These are phyloP conservation scores for Neurospora sp. DNA, from an alignment of 495 filamentous ascomycete species.

Conservation along the genomic window DNA sequence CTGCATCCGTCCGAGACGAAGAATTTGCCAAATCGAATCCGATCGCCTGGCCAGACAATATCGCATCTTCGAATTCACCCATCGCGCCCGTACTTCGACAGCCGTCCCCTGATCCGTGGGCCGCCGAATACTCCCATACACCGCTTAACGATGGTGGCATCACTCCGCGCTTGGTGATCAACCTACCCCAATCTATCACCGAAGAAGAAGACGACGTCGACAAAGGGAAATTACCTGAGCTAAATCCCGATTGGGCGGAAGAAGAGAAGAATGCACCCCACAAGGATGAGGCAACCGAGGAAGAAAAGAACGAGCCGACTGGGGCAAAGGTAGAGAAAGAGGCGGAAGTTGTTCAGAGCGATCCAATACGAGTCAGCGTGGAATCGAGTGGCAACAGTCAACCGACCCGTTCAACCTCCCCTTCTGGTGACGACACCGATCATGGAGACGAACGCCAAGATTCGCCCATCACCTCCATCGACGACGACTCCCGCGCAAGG, in stretches of 20 bases:
- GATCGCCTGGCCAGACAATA: constrained; percentile 30
- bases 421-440: constrained; percentile 30
- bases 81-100: constrained; percentile 27
- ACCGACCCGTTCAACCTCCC: constrained; percentile 27
- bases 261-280: background rate
- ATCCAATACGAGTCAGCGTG: constrained; percentile 3
- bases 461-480: constrained; percentile 44
- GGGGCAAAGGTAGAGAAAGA: background rate
- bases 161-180: constrained; percentile 14
- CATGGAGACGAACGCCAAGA: constrained; percentile 29
- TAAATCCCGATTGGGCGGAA: constrained; percentile 1
- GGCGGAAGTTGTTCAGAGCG: background rate
- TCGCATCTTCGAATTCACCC: constrained; percentile 19
- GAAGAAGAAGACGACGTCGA: background rate
- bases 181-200: constrained; percentile 3
- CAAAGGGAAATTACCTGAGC: background rate
- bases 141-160: constrained; percentile 5
- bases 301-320: background rate
- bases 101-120: constrained; percentile 45
- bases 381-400: constrained; percentile 9
- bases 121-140: constrained; percentile 18
- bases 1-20: constrained; percentile 18
- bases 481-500: constrained; percentile 33
- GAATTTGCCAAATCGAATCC: constrained; percentile 23
- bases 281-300: background rate